A percentile compares a stretch with the other conserved stretches of the same genome.
phyloP scores from a whole-genome alignment of 306 rosid genomes.

The Medicago truncatula region MtrunA17r5.0-ANR NC_053048.1:32361501-32362000 shows the following conservation, averaged over 20 bases:
- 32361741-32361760: conserved; percentile 89
- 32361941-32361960: conserved; percentile 87
- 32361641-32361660: conserved; percentile 16
- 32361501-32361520: background rate
- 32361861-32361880: conserved; percentile 24
- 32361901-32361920: conserved; percentile 88
- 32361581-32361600: background rate
- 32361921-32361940: conserved; percentile 85
- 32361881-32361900: conserved; percentile 54
- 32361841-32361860: conserved; percentile 7
- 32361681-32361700: conserved; percentile 89
- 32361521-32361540: background rate
- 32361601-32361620: conserved; percentile 18
- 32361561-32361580: background rate
- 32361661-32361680: conserved; percentile 31
- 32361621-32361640: background rate
- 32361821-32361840: conserved; percentile 23
- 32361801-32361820: conserved; percentile 15
- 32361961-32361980: conserved; percentile 95
- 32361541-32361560: background rate
- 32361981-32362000: conserved; percentile 76
- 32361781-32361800: background rate
- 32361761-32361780: conserved; percentile 44
- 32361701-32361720: conserved; percentile 86
- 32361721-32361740: conserved; percentile 87